Conservation (phyloP, 1,284 basidiomycete genomes). For the Rhizoctonia solani region DNA sequence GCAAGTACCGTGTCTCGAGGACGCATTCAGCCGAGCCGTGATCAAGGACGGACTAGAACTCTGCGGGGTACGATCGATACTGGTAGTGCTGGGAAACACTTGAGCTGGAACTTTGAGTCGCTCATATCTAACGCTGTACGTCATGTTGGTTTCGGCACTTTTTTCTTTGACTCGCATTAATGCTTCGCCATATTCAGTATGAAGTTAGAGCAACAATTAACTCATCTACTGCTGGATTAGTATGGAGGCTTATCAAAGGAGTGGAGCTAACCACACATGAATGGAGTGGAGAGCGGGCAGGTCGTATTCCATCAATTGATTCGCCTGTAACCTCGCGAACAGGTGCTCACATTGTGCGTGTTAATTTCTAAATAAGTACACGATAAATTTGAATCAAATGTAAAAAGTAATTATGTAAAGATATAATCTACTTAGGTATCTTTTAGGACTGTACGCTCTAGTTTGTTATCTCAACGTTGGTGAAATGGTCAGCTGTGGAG, state of each 20-base stretch:
- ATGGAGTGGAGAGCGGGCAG: constrained; percentile 12
- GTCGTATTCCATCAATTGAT: no score
- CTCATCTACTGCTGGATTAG: not conserved
- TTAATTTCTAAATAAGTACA: no score
- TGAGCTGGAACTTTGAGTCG: not conserved
- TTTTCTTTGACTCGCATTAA: not conserved
- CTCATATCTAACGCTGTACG: not conserved
- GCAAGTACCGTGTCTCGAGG: not conserved
- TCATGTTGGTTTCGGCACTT: no score
- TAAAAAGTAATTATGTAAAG: no score
- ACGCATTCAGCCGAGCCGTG: not conserved
- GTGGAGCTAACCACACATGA: constrained; percentile 10
- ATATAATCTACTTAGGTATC: no score
- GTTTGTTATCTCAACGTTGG: no score
- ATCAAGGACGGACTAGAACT: not conserved
- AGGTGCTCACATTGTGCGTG: no score
- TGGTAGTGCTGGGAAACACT: not conserved
- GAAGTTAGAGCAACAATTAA: constrained; percentile 8
- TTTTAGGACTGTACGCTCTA: no score
- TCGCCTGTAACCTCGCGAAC: no score
- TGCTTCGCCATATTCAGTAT: not conserved
- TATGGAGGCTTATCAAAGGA: not conserved
- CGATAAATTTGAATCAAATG: no score
- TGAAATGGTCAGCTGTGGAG: no score
- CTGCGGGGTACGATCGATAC: not conserved